Conservation (phyloP, 805 yeast genomes). For the Yarrowia sp. region DNA sequence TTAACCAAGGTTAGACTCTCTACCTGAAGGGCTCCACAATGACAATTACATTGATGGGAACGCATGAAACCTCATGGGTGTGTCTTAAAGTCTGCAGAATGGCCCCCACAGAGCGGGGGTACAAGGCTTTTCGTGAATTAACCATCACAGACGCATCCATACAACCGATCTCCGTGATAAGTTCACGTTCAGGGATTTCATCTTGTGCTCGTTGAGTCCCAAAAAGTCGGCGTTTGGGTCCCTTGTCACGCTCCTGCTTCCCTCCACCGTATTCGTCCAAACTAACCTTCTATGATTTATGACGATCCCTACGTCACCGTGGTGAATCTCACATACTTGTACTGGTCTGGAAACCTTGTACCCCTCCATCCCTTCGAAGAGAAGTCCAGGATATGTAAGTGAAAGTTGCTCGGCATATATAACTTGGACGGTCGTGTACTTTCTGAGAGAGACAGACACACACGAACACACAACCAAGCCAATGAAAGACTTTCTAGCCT, state of each 20-base stretch:
- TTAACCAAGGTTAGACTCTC: background rate
- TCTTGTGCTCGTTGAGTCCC: background rate
- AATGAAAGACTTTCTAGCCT: background rate
- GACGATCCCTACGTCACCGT: background rate
- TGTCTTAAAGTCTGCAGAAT: background rate
- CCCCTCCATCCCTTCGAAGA: conserved; percentile 6
- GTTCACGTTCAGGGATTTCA: background rate
- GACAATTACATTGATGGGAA: background rate
- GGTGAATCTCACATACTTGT: background rate
- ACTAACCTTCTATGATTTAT: background rate
- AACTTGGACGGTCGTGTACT: background rate
- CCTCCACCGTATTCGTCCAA: background rate
- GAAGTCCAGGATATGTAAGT: background rate
- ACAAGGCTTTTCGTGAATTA: conserved; percentile 1
- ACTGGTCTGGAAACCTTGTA: background rate
- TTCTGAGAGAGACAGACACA: background rate
- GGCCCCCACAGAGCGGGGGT: background rate
- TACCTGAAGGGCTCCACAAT: background rate
- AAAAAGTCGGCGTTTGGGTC: background rate
- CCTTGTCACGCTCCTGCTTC: background rate
- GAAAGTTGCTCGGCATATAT: background rate
- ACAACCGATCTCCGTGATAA: background rate
- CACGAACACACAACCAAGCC: too few relatives aligned
- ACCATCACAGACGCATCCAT: background rate
- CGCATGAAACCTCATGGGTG: background rate